Conservation (phyloP, 1,284 basidiomycete species). For the Mycosarcoma maydis region DNA sequence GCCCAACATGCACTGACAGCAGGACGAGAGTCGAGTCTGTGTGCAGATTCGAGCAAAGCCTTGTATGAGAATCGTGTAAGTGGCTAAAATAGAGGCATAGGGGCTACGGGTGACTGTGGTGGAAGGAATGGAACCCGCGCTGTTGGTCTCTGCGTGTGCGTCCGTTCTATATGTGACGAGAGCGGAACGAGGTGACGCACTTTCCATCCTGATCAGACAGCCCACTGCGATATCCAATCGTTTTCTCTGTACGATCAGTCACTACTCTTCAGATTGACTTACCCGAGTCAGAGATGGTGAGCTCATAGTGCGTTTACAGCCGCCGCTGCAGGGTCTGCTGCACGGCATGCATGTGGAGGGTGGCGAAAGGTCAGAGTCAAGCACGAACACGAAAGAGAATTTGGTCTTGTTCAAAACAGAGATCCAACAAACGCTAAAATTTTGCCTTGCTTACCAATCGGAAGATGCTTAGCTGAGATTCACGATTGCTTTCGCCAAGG, state of each 20-base stretch:
- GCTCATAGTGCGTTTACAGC: constrained; percentile 29
- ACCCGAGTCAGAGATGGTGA: constrained; percentile 8
- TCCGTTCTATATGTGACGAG: too few relatives aligned
- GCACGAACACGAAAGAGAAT: too few relatives aligned
- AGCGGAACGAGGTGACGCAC: too few relatives aligned
- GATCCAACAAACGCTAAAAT: background rate
- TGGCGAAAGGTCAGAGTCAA: too few relatives aligned
- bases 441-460: constrained; percentile 26
- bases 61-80: background rate
- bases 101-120: background rate
- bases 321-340: constrained; percentile 30
- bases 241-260: too few relatives aligned
- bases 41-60: too few relatives aligned
- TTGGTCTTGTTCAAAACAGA: background rate
- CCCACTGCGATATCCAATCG: too few relatives aligned
- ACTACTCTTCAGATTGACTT: too few relatives aligned
- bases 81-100: background rate
- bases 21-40: background rate
- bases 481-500: constrained; percentile 6
- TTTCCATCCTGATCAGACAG: too few relatives aligned
- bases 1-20: constrained; percentile 13
- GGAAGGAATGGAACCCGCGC: background rate
- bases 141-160: constrained; percentile 10
- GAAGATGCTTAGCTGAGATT: constrained; percentile 27
- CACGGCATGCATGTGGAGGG: constrained; percentile 25